Base-by-base conservation (phyloP, 2,329 filamentous ascomycete genomes). In the Claviceps quebecensis region DNA sequence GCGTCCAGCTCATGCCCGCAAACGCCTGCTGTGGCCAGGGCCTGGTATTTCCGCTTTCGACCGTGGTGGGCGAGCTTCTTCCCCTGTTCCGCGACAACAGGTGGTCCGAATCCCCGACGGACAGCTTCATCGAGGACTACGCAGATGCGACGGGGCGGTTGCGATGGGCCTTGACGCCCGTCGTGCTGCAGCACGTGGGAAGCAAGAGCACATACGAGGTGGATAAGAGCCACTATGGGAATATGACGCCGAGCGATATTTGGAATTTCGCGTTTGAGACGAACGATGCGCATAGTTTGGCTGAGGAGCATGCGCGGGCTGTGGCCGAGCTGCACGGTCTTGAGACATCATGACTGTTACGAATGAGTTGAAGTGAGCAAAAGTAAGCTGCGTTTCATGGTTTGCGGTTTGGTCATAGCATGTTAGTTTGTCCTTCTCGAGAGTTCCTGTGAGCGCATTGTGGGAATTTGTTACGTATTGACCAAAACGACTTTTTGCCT, bases 111-210 rank as follows among this genome's bases (percentile, higher is more conserved):
- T 22, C 37, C 8, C 41, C 52, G 3, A 52, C 47, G 2, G 52
- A 55, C 39, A 53, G 51, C 47, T 54, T 55, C 44, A 55, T 55
- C 1, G 52, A 55, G 47, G 47, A 45, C 23, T 34, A 49, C 23
- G 54, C 54, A 3, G 47, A 48, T 19, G 43, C 29, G 8, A 52
- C n/a, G 22, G 44, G 44, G 7, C 45, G 36, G 9, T 16, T 52
- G 39, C 47, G 54, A 9, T 55, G 47, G 47, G 54, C 41, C 7
- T 16, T 55, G 43, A 52, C 47, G 16, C 54, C 52, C 3, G 49
- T 53, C 2, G 46, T 55, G 9, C 36, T 55, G 49, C 54, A 55
- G 44, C 54, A 55, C 36, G 38, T 55, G 16, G 54, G 54, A 37
- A 48, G 48, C 26, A 44, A 40, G 51, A 53, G 53, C 46, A 55